A percentile compares a stretch with the other conserved stretches of the same genome.
phyloP scores from a whole-genome alignment of 805 yeast species.

The Schwanniomyces vanrijiae region DNA sequence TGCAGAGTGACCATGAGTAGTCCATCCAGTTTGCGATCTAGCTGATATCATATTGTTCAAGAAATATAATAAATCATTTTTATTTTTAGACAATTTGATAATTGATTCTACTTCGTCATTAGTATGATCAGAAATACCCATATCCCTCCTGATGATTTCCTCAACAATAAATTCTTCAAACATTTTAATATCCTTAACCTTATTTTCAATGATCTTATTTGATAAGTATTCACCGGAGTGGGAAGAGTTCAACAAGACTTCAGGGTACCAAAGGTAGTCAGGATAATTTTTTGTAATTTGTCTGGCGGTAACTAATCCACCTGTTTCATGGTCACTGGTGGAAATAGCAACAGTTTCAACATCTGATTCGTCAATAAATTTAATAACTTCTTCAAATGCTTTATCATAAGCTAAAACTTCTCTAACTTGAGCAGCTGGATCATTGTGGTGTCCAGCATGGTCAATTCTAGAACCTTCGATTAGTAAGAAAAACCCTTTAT shows the following conservation, averaged over 20 bases:
- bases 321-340: constrained; percentile 95
- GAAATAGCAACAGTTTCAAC: constrained; percentile 77
- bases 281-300: constrained; percentile 73
- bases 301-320: constrained; percentile 87
- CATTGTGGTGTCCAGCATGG: constrained; percentile 93
- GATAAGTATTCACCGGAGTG: constrained; percentile 78
- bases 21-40: constrained; percentile 94
- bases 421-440: constrained; percentile 90
- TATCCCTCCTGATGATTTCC: constrained; percentile 58
- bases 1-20: constrained; percentile 95
- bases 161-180: constrained; percentile 47
- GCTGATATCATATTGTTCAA: constrained; percentile 70
- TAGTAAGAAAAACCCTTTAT: constrained; percentile 80
- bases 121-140: constrained; percentile 64
- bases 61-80: constrained; percentile 46
- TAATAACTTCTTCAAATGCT: constrained; percentile 72
- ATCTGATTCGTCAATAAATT: constrained; percentile 66
- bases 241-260: constrained; percentile 63
- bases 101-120: constrained; percentile 45
- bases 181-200: constrained; percentile 11
- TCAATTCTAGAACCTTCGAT: constrained; percentile 94
- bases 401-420: constrained; percentile 87
- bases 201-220: constrained; percentile 40
- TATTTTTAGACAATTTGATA: constrained; percentile 14
- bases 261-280: constrained; percentile 86